phyloP scores from a whole-genome alignment of 75 land plant genomes.

The Sequoia sempervirens region DNA sequence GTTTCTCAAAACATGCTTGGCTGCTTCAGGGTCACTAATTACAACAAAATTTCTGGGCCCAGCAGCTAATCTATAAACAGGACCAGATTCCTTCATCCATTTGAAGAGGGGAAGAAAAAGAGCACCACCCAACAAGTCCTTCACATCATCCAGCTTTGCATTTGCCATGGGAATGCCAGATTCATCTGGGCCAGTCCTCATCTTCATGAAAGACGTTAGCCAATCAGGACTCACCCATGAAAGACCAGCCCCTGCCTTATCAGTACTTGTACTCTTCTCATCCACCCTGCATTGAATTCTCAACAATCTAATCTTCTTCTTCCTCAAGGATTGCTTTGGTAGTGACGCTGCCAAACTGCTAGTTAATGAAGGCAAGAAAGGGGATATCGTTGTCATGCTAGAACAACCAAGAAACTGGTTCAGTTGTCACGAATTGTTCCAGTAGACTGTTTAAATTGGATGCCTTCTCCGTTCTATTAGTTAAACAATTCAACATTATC shows the following conservation, averaged over 20 bases:
- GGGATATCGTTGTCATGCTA: neutral
- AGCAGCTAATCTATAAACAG: constrained; percentile 85
- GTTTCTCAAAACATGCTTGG: constrained; percentile 87
- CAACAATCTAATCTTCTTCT: neutral
- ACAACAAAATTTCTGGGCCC: constrained; percentile 89
- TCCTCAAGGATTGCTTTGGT: neutral
- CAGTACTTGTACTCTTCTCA: neutral
- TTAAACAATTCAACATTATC: no score
- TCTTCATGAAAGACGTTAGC: constrained; percentile 56
- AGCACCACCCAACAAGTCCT: constrained; percentile 89
- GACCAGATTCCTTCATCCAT: constrained; percentile 89
- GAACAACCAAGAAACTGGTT: neutral
- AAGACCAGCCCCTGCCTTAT: constrained; percentile 29
- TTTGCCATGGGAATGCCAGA: constrained; percentile 80
- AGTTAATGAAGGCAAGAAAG: neutral
- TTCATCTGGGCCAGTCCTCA: constrained; percentile 30
- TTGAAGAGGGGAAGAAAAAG: constrained; percentile 89
- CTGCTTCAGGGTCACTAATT: constrained; percentile 91
- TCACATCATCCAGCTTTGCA: constrained; percentile 78
- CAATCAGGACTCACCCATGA: constrained; percentile 95
- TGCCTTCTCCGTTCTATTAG: no score
- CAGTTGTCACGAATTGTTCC: no score
- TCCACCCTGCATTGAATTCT: constrained; percentile 8
- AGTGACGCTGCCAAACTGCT: neutral
- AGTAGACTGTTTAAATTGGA: no score